Evolutionary conservation across 2,329 filamentous ascomycete genomes (phyloP).

Genomic region (Zymoseptoria tritici): DNA sequence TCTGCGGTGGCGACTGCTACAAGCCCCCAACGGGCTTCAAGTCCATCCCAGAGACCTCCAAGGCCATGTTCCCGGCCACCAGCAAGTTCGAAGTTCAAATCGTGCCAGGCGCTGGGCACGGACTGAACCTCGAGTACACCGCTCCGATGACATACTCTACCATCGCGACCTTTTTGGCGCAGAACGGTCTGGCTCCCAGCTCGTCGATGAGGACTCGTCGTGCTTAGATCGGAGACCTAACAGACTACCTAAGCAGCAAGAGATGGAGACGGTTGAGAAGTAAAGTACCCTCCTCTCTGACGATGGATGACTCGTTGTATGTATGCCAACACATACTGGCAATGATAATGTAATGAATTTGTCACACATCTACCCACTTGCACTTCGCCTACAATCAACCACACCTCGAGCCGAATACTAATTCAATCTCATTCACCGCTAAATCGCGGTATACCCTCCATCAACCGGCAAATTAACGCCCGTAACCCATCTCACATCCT

Average conservation of each 20-base stretch:
- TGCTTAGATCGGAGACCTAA: neutral
- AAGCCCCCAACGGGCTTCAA: slow-evolving; percentile 33
- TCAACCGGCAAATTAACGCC: slow-evolving; percentile 9
- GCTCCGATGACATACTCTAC: slow-evolving; percentile 24
- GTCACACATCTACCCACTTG: too few species aligned
- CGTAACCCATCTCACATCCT: slow-evolving; percentile 26
- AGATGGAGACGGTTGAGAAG: neutral
- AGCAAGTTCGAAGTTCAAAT: slow-evolving; percentile 46
- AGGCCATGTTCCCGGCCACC: slow-evolving; percentile 40
- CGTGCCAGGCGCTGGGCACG: slow-evolving; percentile 41
- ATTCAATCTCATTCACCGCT: too few species aligned
- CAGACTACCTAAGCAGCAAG: neutral
- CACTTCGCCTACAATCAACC: too few species aligned
- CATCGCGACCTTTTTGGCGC: slow-evolving; percentile 25
- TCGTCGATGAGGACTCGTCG: neutral
- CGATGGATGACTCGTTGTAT: neutral
- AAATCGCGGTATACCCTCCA: slow-evolving; percentile 2
- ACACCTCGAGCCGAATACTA: too few species aligned
- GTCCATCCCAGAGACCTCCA: slow-evolving; percentile 41
- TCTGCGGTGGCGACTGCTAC: slow-evolving; percentile 56
- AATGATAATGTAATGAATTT: neutral
- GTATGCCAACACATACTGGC: neutral
- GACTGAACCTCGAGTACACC: slow-evolving; percentile 29
- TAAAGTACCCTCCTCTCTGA: neutral
- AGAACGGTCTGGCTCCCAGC: slow-evolving; percentile 15